These are phyloP conservation scores for Starmera stellimalicola DNA, from an alignment of 1,139 yeast genomes.

Conservation along the genomic window DNA sequence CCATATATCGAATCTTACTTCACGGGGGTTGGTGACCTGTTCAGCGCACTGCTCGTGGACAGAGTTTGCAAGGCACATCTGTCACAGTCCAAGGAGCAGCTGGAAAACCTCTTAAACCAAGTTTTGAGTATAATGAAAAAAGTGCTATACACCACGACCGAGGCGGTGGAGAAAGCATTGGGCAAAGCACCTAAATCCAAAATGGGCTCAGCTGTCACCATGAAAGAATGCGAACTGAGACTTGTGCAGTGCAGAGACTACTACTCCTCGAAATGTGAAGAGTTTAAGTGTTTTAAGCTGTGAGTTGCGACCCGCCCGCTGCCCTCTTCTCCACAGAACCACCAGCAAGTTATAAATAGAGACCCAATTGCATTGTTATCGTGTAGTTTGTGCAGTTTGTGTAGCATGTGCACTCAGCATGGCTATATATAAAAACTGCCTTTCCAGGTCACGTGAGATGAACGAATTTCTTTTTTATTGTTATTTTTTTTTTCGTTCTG, in stretches of 20 bases:
- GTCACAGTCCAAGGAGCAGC: conserved; percentile 1
- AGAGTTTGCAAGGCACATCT: conserved; percentile 21
- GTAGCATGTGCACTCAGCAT: too few species aligned
- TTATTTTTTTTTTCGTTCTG: too few species aligned
- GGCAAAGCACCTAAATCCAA: conserved; percentile 22
- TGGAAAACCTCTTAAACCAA: conserved; percentile 14
- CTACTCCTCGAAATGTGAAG: conserved; percentile 9
- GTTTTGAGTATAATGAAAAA: conserved; percentile 17
- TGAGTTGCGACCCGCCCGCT: too few species aligned
- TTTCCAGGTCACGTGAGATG: too few species aligned
- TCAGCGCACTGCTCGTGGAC: conserved; percentile 54
- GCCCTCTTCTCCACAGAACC: too few species aligned
- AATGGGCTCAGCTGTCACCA: conserved; percentile 27
- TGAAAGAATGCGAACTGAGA: conserved; percentile 31
- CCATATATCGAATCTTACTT: conserved; percentile 56
- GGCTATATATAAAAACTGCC: too few species aligned
- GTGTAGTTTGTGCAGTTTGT: too few species aligned
- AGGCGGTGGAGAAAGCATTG: conserved; percentile 12
- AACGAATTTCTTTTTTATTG: too few species aligned
- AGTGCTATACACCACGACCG: conserved; percentile 15
- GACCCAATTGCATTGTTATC: too few species aligned
- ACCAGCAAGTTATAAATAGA: too few species aligned
- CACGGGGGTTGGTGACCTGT: conserved; percentile 69
- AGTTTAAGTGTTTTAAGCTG: too few species aligned
- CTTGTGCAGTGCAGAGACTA: conserved; percentile 25